Conservation (phyloP, 129 eudicot genomes). For the Deinandra increscens region DNA sequence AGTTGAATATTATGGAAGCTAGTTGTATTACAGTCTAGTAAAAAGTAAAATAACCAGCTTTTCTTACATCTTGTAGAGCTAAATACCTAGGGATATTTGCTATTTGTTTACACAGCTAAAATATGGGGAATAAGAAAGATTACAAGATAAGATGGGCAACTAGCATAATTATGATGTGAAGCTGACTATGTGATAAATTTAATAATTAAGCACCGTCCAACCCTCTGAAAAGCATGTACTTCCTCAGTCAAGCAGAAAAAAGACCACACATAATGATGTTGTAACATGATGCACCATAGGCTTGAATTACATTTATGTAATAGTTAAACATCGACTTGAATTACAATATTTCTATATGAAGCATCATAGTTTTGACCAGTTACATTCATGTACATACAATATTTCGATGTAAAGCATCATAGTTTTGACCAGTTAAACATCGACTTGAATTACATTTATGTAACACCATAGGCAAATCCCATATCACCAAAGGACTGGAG, state of each 20-base stretch:
- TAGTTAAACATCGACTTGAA: too few species aligned
- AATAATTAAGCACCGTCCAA: not conserved
- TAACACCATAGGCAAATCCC: too few species aligned
- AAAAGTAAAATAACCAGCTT: not conserved
- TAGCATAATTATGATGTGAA: not conserved
- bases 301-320: too few species aligned
- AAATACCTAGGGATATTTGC: not conserved
- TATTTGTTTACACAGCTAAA: not conserved
- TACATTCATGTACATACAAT: not conserved
- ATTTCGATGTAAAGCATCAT: not conserved
- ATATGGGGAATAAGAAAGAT: not conserved
- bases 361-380: too few species aligned
- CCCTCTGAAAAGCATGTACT: not conserved
- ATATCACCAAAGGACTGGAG: not conserved
- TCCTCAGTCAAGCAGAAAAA: not conserved
- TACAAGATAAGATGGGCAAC: not conserved
- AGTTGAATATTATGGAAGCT: not conserved
- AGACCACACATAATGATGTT: not conserved
- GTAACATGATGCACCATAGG: not conserved
- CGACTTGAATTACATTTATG: not conserved
- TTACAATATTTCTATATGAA: too few species aligned
- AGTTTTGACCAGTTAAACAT: not conserved
- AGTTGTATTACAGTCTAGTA: slow-evolving; percentile 2
- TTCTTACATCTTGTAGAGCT: not conserved
- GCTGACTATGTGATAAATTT: not conserved